Conservation (phyloP, 2,329 filamentous ascomycete species). For the Colletotrichum salicis region DNA sequence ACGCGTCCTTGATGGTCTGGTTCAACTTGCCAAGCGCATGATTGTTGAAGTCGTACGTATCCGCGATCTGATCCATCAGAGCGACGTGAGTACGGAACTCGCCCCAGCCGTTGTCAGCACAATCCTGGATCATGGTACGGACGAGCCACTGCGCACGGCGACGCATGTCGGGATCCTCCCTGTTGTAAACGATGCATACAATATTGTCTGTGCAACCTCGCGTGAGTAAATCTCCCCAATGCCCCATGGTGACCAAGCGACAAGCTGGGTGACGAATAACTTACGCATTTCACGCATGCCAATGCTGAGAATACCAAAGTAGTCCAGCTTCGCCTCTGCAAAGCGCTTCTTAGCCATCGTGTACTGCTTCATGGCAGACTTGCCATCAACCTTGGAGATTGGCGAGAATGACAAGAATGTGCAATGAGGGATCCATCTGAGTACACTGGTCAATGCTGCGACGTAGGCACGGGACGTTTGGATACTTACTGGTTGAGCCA, state of each 20-base stretch:
- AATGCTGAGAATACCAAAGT: conserved; percentile 52
- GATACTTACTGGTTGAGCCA: conserved; percentile 45
- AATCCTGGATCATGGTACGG: conserved; percentile 52
- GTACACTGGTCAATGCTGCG: background rate
- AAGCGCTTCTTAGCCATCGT: conserved; percentile 46
- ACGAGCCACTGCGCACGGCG: conserved; percentile 44
- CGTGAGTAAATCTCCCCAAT: background rate
- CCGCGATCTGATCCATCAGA: conserved; percentile 59
- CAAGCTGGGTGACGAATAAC: background rate
- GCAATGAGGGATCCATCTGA: conserved; percentile 54
- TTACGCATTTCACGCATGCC: conserved; percentile 56
- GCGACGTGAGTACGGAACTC: conserved; percentile 59
- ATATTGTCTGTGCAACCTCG: conserved; percentile 54
- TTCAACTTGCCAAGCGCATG: conserved; percentile 55
- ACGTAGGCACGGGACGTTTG: too few relatives aligned
- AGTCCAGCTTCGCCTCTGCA: conserved; percentile 50
- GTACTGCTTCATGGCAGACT: conserved; percentile 52
- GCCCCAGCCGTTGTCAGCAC: conserved; percentile 53
- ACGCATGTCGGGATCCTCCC: conserved; percentile 51
- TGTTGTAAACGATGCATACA: conserved; percentile 63
- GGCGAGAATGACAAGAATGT: conserved; percentile 56
- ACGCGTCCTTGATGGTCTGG: conserved; percentile 54
- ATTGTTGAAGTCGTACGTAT: conserved; percentile 57
- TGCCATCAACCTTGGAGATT: conserved; percentile 55
- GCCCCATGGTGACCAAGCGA: background rate